phyloP scores from a whole-genome alignment of 805 yeast species.

The Saccharomycopsis javanensis region DNA sequence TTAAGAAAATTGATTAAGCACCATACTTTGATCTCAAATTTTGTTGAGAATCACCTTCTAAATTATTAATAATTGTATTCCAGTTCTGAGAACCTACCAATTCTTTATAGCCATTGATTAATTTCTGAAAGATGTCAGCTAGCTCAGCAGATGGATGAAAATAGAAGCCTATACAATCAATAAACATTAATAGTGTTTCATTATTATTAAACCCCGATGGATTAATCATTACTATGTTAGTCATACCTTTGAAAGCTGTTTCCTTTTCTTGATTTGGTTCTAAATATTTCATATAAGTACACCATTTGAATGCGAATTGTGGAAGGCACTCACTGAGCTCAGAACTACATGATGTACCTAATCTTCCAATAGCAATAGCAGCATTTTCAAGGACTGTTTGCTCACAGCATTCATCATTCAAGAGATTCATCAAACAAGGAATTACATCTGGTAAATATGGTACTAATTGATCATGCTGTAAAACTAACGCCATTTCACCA shows the following conservation, averaged over 20 bases:
- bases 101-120: conserved; percentile 36
- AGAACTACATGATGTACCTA: conserved; percentile 58
- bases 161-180: conserved; percentile 51
- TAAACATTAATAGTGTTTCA: conserved; percentile 42
- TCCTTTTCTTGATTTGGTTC: conserved; percentile 85
- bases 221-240: conserved; percentile 52
- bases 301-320: conserved; percentile 59
- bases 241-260: conserved; percentile 76
- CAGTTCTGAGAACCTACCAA: conserved; percentile 36
- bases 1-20: neutral
- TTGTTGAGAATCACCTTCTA: conserved; percentile 21
- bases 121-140: conserved; percentile 34
- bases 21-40: conserved; percentile 17
- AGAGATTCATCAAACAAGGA: conserved; percentile 47
- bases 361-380: conserved; percentile 81
- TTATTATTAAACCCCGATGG: conserved; percentile 46
- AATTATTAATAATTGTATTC: conserved; percentile 20
- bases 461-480: conserved; percentile 35
- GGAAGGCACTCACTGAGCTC: conserved; percentile 49
- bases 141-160: conserved; percentile 40
- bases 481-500: conserved; percentile 72
- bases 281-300: conserved; percentile 52
- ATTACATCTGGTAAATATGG: conserved; percentile 48
- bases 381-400: conserved; percentile 73
- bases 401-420: conserved; percentile 44